A percentile compares a stretch with the other conserved stretches of the same genome.
These are phyloP conservation scores for Wickerhamiella hasegawae DNA, from an alignment of 805 yeast species.

Conservation along the genomic window DNA sequence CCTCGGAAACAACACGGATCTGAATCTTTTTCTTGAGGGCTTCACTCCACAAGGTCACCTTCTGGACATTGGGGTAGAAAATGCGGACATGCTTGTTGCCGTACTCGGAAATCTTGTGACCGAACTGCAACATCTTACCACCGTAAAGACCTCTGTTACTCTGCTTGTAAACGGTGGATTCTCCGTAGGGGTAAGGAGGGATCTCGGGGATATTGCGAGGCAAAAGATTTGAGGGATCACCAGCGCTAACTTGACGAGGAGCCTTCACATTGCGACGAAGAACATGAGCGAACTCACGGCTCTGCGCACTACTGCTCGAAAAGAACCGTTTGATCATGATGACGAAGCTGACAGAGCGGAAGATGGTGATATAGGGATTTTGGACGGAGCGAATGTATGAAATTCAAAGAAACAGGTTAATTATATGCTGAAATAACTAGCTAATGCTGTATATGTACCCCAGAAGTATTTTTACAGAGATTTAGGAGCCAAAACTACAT, in stretches of 20 bases:
- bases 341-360: background rate
- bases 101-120: conserved; percentile 65
- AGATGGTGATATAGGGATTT: no score
- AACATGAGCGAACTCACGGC: conserved; percentile 17
- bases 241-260: conserved; percentile 27
- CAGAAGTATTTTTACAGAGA: no score
- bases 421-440: no score
- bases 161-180: conserved; percentile 61
- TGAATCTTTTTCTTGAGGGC: conserved; percentile 40
- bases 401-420: no score
- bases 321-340: background rate
- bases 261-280: conserved; percentile 15
- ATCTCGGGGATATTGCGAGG: conserved; percentile 28
- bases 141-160: conserved; percentile 83
- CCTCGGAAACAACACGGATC: conserved; percentile 59
- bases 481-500: no score
- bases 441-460: no score
- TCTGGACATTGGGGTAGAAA: conserved; percentile 71
- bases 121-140: conserved; percentile 63
- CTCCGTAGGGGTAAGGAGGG: conserved; percentile 69
- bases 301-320: background rate
- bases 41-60: conserved; percentile 72
- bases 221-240: conserved; percentile 28
- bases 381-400: no score
- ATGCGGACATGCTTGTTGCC: conserved; percentile 54